Base-by-base conservation (phyloP, 176 grass and related monocot species). In the Eragrostis nindensis region DNA sequence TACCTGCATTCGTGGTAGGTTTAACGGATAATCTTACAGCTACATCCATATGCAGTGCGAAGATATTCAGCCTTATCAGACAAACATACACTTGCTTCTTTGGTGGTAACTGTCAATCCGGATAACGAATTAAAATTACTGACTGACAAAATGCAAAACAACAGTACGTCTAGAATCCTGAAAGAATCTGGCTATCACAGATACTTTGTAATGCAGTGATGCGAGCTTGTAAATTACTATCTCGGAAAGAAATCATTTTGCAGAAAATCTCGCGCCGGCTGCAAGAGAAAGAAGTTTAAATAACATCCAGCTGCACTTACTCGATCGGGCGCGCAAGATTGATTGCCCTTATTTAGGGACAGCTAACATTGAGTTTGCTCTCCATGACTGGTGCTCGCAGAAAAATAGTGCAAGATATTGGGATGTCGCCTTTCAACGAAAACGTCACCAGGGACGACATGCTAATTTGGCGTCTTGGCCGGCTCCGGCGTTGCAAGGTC, bases 381-480 rank as follows among this genome's bases (percentile, higher is more conserved):
- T 17, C 14, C 54, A 22, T 71, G 11, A 71, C 30, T 50, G 49
- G 25, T 6, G 29, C 12, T 55, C 2, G 16, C 45, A 67, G 27
- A 48, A 74, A 57, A 79, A 62, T 84, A 88, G 57, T 26, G 15
- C 2, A 1, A 49, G 49, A 67, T 49, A 83, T 7, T 40, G 29
- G 29, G 42, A 6, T 29, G 32, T 36, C 32, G 32, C 40, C 62
- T 80, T 69, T 89, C 87, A 70, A 1, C 19, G 0, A 7, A 50
- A 43, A 42, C 87, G 87, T 89, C 87, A 89, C 22, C 0, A 0
- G 6, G 9, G 81, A 80, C 87, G 87, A 62, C 87, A 84, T 74
- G 5, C 73, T 5, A 1, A 2, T 5, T 84, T 10, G 62, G 67
- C 68, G 0, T 9, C 49, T 52, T 52, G 49, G 22, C 75, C 62